These are phyloP conservation scores for Quercus rubra DNA, from an alignment of 306 rosid genomes.

Conservation along the genomic window DNA sequence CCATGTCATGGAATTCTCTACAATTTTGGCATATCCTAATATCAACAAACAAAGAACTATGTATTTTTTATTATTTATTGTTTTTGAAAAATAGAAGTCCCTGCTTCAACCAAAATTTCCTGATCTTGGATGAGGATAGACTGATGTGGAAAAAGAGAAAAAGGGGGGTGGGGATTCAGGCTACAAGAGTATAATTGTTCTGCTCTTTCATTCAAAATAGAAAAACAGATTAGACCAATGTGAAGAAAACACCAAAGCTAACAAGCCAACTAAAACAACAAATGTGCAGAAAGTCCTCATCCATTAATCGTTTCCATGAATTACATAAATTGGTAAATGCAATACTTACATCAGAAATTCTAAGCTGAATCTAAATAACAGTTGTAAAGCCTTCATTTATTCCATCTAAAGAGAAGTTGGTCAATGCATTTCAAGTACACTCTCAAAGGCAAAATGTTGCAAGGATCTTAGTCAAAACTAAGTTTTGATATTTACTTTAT, in stretches of 20 bases:
- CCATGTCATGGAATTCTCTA: not conserved
- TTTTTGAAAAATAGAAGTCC: not conserved
- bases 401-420: not conserved
- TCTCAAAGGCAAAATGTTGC: conserved; percentile 6
- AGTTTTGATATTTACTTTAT: not conserved
- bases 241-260: not conserved
- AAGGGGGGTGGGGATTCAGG: not conserved
- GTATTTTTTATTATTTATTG: not conserved
- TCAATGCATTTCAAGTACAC: not conserved
- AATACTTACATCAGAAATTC: not conserved
- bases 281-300: not conserved
- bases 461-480: not conserved
- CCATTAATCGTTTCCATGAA: not conserved
- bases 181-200: not conserved
- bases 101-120: not conserved
- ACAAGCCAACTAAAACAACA: not conserved
- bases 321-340: not conserved
- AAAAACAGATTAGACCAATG: not conserved
- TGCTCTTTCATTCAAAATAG: not conserved
- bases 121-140: not conserved
- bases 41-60: not conserved
- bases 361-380: not conserved
- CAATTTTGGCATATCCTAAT: not conserved
- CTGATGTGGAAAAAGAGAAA: not conserved
- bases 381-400: not conserved